Base-by-base conservation (phyloP, 1,284 basidiomycete species). In the Sanghuangporus baumii region DNA sequence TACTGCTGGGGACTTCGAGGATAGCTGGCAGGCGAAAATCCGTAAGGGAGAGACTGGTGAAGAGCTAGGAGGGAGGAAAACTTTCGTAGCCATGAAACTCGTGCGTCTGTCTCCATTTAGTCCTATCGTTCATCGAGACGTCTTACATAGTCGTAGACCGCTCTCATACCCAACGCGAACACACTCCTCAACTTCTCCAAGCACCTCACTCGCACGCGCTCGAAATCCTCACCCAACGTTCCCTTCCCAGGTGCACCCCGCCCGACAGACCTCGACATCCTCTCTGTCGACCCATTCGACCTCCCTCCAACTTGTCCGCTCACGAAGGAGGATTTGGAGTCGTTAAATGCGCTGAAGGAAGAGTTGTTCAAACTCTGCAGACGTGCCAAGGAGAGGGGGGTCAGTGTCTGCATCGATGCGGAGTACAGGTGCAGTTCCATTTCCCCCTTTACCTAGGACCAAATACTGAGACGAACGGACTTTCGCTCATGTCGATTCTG, bases 51-150 rank as follows among this genome's bases (percentile, higher is more conserved):
- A 7, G 7, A n/a, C 1, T 6, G 43, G 16, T n/a, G 20, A 5
- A 18, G 43, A 18, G 6, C 34, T 20, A 26, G 67, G 66, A 3
- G 78, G 77, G n/a, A 74, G 90, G 31, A 80, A 82, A 66, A 93
- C 91, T 0, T 91, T 88, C 83, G 88, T 95, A 43, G 91, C 93
- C 0, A 74, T 95, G 46, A 95, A 95, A 74, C 75, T 93, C 65
- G 91, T 88, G 68, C 8, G 43, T 18, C 43, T 66, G 84, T 70
- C 2, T 48, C 73, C 82, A 0, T 76, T 90, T 80, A 61, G 80
- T 88, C 87, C 1, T 75, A 77, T 26, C 73, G 83, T 66, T 43
- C 50, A 57, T 52, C 11, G 36, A 41, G 20, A n/a, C 59, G 38
- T 54, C 47, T n/a, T 9, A 20, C 11, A 31, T 3, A 1, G 26